A percentile compares a stretch with the other conserved stretches of the same genome.
phyloP scores from a whole-genome alignment of 2,329 filamentous ascomycete species.

The Alternaria sp. region DNA sequence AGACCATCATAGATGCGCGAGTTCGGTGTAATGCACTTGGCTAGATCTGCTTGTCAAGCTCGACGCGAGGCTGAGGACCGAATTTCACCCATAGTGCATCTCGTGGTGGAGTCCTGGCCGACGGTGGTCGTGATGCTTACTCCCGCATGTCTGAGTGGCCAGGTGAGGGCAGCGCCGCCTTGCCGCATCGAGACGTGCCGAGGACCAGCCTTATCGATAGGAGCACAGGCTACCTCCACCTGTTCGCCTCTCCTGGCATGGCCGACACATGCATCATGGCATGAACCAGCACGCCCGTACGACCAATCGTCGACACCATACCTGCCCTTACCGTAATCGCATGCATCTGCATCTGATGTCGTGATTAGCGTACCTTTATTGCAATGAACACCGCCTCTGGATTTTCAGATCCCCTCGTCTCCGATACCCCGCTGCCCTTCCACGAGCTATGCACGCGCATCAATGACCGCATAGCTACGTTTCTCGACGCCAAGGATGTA shows the following conservation, averaged over 20 bases:
- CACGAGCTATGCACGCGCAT: constrained; percentile 60
- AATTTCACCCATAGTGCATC: constrained; percentile 7
- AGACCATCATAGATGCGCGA: constrained; percentile 18
- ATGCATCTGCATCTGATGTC: constrained; percentile 43
- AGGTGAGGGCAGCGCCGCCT: constrained; percentile 18
- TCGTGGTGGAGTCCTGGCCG: constrained; percentile 12
- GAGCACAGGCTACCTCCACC: constrained; percentile 22
- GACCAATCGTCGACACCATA: constrained; percentile 28
- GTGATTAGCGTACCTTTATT: constrained; percentile 41
- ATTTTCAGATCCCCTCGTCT: constrained; percentile 47
- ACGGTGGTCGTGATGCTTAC: constrained; percentile 21
- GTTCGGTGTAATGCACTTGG: constrained; percentile 15
- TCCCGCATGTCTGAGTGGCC: constrained; percentile 27
- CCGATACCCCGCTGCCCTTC: constrained; percentile 58
- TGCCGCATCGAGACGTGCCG: constrained; percentile 25
- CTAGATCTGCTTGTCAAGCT: constrained; percentile 4
- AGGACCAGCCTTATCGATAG: constrained; percentile 33
- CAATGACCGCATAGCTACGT: constrained; percentile 68
- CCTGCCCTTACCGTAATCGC: constrained; percentile 18
- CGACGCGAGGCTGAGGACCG: constrained; percentile 21
- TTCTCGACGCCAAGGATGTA: constrained; percentile 69
- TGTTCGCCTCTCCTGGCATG: constrained; percentile 25
- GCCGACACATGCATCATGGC: constrained; percentile 34
- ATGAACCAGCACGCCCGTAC: constrained; percentile 29
- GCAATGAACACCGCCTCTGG: constrained; percentile 49